Base-by-base conservation (phyloP, 805 yeast species). In the Schizosaccharomyces japonicus region DNA sequence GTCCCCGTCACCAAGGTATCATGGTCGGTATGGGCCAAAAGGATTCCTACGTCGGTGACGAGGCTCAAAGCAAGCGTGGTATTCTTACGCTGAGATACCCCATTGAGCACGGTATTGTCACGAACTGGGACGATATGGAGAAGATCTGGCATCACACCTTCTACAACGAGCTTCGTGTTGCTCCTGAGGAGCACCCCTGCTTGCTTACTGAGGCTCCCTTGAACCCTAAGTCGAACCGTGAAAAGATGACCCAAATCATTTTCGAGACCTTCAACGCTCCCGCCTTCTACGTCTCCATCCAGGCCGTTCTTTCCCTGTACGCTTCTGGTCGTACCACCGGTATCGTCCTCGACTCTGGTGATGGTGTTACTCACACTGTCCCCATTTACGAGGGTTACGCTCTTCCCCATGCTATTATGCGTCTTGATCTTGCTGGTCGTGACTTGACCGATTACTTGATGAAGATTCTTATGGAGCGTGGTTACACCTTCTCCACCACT, bases 91-190 rank as follows among this genome's bases (percentile, higher is more conserved):
- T 90, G 67, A 81, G 94, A 72, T 90, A 90, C 75, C 98, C 98
- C 66, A 90, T 87, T 66, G 96, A 90, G 75, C 98, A 90, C 76
- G 98, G 98, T 81, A 84, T 90, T 60, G 96, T 90, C 56, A 87
- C 94, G 71, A 84, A 90, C 84, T 90, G 98, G 98, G 95, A 87
- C 67, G 98, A 90, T 66, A 90, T 90, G 98, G 98, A 90, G 75
- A 87, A 87, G 73, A 90, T 90, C 76, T 90, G 98, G 98, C 96
- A 90, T 71, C 98, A 90, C 77, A 90, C 96, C 61, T 90, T 90
- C 78, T 87, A 85, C 87, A 90, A 90, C 73, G 98, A 90, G 73
- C 80, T 90, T 71, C 83, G 96, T 74, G 95, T 90, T 67, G 95
- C 95, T 52, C 96, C 96, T 70, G 98, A 90, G 72, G 98, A 90